Evolutionary conservation across 805 yeast species (phyloP), one percentile per base, ranked within the genome.

Genomic region (Sugiyamaella qingdaonensis): DNA sequence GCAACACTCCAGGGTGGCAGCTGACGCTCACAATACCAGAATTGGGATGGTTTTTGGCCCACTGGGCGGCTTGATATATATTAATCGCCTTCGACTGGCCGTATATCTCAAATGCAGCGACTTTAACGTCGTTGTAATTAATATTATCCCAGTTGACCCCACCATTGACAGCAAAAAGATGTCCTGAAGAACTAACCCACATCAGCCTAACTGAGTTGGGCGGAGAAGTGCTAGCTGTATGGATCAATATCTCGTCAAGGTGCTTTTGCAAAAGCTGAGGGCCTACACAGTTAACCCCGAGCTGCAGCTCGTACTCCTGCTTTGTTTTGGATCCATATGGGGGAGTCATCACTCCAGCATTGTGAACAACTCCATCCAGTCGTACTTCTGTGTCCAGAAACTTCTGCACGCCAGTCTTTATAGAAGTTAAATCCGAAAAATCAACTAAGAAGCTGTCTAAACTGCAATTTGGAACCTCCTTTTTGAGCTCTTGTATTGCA

Each of bases 261-360:
- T 66, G 60, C 50, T 69, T 69, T 52, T 76, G 73, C 18, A 79
- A 62, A 14, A 77, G 60, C 49, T 69, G 75, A 31, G 78, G 77
- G 2, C 77, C 82, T 13, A 79, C 57, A 24, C 61, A 69, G 60
- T 79, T 80, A 18, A 75, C 73, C 8, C 80, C 83, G 43, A 77
- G 63, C 52, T 76, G 78, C 35, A 67, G 51, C 48, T 79, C 82
- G 52, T 68, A 71, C 5, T 78, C 80, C 63, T 79, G 80, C 10
- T 61, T 56, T 2, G 81, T 71, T 21, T 53, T 46, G 13, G 50
- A 50, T 16, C 52, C 57, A 0, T 46, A 48, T 2, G 77, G 73
- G 2, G 75, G 74, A n/a, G 33, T 32, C 76, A 75, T 73, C 2
- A 77, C 71, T 33, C 78, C 78, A 10, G 79, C 79, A 59, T 77